Percentiles rank a stretch among this genome's conserved stretches.
These are phyloP conservation scores for Fusarium phyllophilum DNA, from an alignment of 2,329 filamentous ascomycete genomes.

Conservation along the genomic window DNA sequence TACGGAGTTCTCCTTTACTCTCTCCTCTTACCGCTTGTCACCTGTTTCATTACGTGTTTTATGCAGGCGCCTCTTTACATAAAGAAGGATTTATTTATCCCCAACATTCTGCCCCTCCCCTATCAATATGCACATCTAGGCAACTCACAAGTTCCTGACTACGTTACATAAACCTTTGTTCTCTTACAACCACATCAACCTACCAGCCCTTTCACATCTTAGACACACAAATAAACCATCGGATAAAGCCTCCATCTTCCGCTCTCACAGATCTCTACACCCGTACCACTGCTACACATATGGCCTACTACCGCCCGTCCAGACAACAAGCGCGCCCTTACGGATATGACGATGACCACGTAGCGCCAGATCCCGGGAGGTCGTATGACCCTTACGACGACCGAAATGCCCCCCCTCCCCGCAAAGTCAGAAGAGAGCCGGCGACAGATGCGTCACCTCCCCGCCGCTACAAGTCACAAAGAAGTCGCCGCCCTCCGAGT, in stretches of 20 bases:
- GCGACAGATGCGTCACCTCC: slow-evolving; percentile 25
- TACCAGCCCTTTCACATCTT: neutral
- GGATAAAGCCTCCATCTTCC: neutral
- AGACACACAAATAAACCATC: neutral
- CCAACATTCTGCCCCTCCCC: slow-evolving; percentile 9
- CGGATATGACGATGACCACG: slow-evolving; percentile 42
- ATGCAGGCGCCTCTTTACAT: slow-evolving; percentile 24
- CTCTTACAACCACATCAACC: neutral
- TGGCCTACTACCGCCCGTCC: slow-evolving; percentile 42
- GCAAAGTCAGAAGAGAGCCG: slow-evolving; percentile 17
- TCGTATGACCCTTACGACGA: slow-evolving; percentile 37
- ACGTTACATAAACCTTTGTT: neutral
- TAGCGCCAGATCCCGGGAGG: slow-evolving; percentile 31
- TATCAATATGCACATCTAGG: slow-evolving; percentile 13
- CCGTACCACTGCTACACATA: slow-evolving; percentile 12
- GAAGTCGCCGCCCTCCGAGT: slow-evolving; percentile 34
- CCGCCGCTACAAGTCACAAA: slow-evolving; percentile 40
- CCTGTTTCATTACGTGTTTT: slow-evolving; percentile 10
- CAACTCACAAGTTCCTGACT: slow-evolving; percentile 2
- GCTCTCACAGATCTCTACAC: neutral
- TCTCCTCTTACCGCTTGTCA: slow-evolving; percentile 18
- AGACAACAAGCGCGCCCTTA: slow-evolving; percentile 39
- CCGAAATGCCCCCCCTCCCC: slow-evolving; percentile 15
- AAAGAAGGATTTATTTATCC: slow-evolving; percentile 32
- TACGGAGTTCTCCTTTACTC: neutral